Evolutionary conservation across 129 eudicot genomes (phyloP).

Genomic region (Heracleum sosnowskyi): DNA sequence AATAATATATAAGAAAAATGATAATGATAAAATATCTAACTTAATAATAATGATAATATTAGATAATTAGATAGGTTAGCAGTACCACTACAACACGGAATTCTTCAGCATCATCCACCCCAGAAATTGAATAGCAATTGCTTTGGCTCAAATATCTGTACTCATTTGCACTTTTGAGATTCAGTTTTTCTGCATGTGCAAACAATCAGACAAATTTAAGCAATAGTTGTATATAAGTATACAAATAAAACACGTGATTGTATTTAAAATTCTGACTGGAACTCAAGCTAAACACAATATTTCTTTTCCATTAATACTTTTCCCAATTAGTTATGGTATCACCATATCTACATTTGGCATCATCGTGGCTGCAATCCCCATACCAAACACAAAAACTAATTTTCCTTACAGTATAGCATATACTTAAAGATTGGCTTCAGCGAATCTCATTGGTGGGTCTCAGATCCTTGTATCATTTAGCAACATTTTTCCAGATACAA

Average conservation of each 20-base stretch:
- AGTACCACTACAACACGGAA: conserved; percentile 61
- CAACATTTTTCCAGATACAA: background rate
- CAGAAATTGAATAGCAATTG: conserved; percentile 60
- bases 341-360: background rate
- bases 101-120: conserved; percentile 83
- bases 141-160: conserved; percentile 77
- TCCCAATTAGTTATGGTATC: background rate
- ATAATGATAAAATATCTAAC: background rate
- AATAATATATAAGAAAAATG: background rate
- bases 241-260: background rate
- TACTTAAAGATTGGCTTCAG: background rate
- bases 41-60: background rate
- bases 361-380: background rate
- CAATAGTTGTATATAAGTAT: background rate
- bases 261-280: background rate
- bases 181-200: conserved; percentile 57
- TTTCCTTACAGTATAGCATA: background rate
- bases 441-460: background rate
- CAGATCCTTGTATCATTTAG: background rate
- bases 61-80: background rate
- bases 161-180: conserved; percentile 52
- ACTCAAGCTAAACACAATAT: background rate
- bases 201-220: background rate
- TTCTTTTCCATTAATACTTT: background rate
- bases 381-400: background rate